phyloP scores from a whole-genome alignment of 768 basidiomycete species.

The Russula virescens region DNA sequence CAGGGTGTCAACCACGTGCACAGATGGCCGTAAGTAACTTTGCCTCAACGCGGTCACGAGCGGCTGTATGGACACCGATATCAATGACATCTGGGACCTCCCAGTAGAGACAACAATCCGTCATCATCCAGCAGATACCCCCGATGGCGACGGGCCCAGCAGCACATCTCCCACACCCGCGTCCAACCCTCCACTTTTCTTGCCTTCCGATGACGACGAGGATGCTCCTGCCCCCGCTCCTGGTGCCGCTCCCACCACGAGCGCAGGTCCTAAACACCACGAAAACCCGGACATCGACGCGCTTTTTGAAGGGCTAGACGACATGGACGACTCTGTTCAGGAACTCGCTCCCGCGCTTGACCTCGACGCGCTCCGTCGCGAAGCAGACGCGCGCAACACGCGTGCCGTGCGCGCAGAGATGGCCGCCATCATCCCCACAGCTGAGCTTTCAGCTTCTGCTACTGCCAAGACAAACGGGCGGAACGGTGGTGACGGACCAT shows the following conservation, averaged over 20 bases:
- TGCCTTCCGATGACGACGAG: conserved; percentile 51
- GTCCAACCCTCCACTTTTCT: conserved; percentile 45
- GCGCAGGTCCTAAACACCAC: conserved; percentile 3
- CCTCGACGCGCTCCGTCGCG: conserved; percentile 45
- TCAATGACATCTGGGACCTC: conserved; percentile 56
- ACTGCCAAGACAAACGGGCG: conserved; percentile 31
- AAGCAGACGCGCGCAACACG: conserved; percentile 49
- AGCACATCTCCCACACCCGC: conserved; percentile 10
- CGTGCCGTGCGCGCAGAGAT: conserved; percentile 39
- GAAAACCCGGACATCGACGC: conserved; percentile 34
- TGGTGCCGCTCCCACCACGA: background rate
- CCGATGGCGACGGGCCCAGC: conserved; percentile 24
- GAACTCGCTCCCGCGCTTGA: conserved; percentile 48
- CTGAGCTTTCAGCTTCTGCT: conserved; percentile 32
- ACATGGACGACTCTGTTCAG: conserved; percentile 34
- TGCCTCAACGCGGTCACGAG: conserved; percentile 4
- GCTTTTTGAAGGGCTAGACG: conserved; percentile 44
- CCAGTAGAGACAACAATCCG: conserved; percentile 36
- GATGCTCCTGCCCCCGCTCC: conserved; percentile 34
- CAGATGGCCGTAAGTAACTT: background rate
- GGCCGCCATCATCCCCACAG: conserved; percentile 45
- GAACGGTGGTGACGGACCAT: conserved; percentile 23
- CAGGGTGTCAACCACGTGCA: conserved; percentile 3
- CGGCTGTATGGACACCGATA: conserved; percentile 27
- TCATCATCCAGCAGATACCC: conserved; percentile 18